These are phyloP conservation scores for Anacardium occidentale DNA, from an alignment of 345 rosid genomes.

Conservation along the genomic window DNA sequence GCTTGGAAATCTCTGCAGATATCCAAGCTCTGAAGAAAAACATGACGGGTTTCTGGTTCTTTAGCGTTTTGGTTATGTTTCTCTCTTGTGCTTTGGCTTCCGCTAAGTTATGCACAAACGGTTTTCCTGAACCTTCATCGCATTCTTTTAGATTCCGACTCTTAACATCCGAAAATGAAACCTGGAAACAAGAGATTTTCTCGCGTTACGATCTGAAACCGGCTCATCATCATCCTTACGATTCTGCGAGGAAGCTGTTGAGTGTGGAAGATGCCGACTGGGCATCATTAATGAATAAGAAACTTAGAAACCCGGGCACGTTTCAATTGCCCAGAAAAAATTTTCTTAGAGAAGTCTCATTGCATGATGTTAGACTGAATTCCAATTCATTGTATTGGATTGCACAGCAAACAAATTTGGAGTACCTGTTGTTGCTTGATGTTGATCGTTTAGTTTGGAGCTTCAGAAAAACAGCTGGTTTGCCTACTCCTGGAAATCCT, in stretches of 20 bases:
- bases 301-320: not conserved
- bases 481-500: conserved; percentile 38
- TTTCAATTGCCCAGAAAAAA: conserved; percentile 17
- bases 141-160: conserved; percentile 41
- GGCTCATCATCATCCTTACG: conserved; percentile 26
- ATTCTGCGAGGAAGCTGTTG: conserved; percentile 37
- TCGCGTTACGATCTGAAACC: conserved; percentile 45
- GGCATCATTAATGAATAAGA: not conserved
- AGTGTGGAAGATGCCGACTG: conserved; percentile 29
- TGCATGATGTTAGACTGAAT: conserved; percentile 50
- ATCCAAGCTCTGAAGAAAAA: not conserved
- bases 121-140: conserved; percentile 36
- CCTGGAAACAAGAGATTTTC: conserved; percentile 39
- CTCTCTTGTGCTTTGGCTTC: conserved; percentile 22
- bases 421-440: conserved; percentile 51
- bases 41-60: conserved; percentile 19
- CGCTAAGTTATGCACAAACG: conserved; percentile 49
- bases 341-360: conserved; percentile 44
- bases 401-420: conserved; percentile 53
- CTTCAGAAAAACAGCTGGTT: conserved; percentile 51
- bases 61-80: conserved; percentile 8
- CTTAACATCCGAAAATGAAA: conserved; percentile 32
- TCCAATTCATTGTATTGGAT: conserved; percentile 41
- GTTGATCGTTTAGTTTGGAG: conserved; percentile 54
- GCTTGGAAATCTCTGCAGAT: too few species aligned